phyloP scores from a whole-genome alignment of 345 rosid species.

The Rhizophora mangle region DNA sequence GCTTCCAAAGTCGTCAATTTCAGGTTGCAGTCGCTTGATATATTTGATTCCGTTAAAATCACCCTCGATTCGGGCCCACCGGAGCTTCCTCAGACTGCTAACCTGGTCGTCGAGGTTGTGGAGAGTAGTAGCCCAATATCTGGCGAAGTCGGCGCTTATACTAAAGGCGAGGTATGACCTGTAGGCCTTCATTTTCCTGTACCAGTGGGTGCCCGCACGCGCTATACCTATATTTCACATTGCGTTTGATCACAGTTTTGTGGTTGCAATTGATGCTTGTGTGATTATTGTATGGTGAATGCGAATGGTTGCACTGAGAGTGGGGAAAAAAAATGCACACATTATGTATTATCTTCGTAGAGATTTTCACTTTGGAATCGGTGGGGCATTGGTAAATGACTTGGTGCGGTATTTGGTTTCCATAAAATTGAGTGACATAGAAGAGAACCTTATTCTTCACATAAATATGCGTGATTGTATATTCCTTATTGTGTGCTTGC shows the following conservation, averaged over 20 bases:
- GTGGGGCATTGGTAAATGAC: not conserved
- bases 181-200: not conserved
- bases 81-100: slow-evolving; percentile 83
- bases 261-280: too few species aligned
- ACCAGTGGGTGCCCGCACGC: not conserved
- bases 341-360: too few species aligned
- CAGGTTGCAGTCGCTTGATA: slow-evolving; percentile 60
- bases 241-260: too few species aligned
- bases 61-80: slow-evolving; percentile 85
- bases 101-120: slow-evolving; percentile 65
- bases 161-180: slow-evolving; percentile 60
- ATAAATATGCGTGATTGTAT: not conserved
- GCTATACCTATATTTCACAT: too few species aligned
- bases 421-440: slow-evolving; percentile 1
- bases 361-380: not conserved
- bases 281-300: too few species aligned
- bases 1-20: slow-evolving; percentile 57
- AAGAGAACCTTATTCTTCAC: not conserved
- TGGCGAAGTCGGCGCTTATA: slow-evolving; percentile 71
- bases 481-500: not conserved
- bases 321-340: too few species aligned
- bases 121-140: slow-evolving; percentile 57
- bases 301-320: too few species aligned
- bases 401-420: slow-evolving; percentile 2
- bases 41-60: slow-evolving; percentile 76